Conservation (phyloP, 495 filamentous ascomycete genomes). For the Rostrohypoxylon terebratum region DNA sequence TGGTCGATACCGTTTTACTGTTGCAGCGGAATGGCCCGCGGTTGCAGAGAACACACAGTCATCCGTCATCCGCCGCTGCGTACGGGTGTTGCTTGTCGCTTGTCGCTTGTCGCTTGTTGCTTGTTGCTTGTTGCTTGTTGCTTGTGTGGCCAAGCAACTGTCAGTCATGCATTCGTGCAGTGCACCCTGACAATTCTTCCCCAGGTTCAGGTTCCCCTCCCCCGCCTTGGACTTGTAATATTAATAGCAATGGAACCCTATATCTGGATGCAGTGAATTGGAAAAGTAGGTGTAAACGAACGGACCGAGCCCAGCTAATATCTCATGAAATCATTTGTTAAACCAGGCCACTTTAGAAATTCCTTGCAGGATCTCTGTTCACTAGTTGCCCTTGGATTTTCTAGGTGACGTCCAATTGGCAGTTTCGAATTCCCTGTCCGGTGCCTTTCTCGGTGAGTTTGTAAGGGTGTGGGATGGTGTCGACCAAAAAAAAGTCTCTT, state of each 20-base stretch:
- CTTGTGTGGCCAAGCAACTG: conserved; percentile 14
- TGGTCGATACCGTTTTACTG: conserved; percentile 36
- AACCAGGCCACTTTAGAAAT: conserved; percentile 15
- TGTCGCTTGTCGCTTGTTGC: not conserved
- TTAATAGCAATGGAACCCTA: conserved; percentile 33
- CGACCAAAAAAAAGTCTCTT: conserved; percentile 37
- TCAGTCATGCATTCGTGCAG: not conserved
- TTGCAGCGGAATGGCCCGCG: conserved; percentile 43
- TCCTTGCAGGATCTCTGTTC: not conserved
- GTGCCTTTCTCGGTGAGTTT: conserved; percentile 45
- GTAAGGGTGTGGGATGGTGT: conserved; percentile 30
- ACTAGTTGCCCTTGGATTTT: not conserved
- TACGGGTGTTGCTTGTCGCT: too few species aligned
- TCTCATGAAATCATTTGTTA: conserved; percentile 12
- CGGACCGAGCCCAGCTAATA: conserved; percentile 34
- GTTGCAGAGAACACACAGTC: conserved; percentile 24
- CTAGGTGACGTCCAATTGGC: conserved; percentile 34
- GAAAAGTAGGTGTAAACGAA: conserved; percentile 1
- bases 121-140: not conserved
- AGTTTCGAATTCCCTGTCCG: conserved; percentile 34
- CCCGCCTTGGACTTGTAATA: conserved; percentile 39
- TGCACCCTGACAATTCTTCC: conserved; percentile 12
- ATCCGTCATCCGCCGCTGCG: not conserved
- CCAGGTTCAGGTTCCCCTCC: conserved; percentile 26
- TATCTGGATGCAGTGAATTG: conserved; percentile 16